phyloP scores from a whole-genome alignment of 768 basidiomycete species.

The Agrocybe pediades region DNA sequence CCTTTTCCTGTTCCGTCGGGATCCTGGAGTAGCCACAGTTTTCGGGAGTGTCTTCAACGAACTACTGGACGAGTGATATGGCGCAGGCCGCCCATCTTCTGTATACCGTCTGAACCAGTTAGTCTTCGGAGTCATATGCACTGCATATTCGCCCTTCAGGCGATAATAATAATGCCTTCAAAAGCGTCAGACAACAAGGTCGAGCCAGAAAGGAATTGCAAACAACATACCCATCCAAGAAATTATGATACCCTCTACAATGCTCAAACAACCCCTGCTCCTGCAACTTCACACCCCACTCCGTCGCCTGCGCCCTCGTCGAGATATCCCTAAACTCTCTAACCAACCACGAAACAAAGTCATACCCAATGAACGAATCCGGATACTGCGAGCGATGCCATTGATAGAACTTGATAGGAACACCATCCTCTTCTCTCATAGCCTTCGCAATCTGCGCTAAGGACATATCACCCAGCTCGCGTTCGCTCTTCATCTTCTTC shows the following conservation, averaged over 20 bases:
- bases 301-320: conserved; percentile 75
- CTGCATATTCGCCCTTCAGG: conserved; percentile 73
- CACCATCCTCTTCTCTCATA: conserved; percentile 84
- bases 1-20: conserved; percentile 53
- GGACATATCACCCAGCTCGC: conserved; percentile 68
- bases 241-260: conserved; percentile 74
- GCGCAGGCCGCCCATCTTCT: conserved; percentile 38
- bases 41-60: conserved; percentile 10
- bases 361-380: conserved; percentile 87
- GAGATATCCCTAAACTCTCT: conserved; percentile 89
- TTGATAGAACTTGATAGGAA: conserved; percentile 80
- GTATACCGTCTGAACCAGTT: conserved; percentile 73
- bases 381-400: conserved; percentile 79
- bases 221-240: conserved; percentile 77
- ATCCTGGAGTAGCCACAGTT: conserved; percentile 29
- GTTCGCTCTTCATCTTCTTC: conserved; percentile 82
- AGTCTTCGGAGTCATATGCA: conserved; percentile 61
- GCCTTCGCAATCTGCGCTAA: conserved; percentile 70
- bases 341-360: conserved; percentile 91
- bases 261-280: conserved; percentile 89
- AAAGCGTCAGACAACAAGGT: background rate
- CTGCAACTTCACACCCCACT: conserved; percentile 75
- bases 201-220: background rate
- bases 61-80: conserved; percentile 11
- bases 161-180: conserved; percentile 87